Evolutionary conservation across 2,329 filamentous ascomycete species (phyloP), one percentile per base, ranked within the genome.

Genomic region (Dactylellina sp.): DNA sequence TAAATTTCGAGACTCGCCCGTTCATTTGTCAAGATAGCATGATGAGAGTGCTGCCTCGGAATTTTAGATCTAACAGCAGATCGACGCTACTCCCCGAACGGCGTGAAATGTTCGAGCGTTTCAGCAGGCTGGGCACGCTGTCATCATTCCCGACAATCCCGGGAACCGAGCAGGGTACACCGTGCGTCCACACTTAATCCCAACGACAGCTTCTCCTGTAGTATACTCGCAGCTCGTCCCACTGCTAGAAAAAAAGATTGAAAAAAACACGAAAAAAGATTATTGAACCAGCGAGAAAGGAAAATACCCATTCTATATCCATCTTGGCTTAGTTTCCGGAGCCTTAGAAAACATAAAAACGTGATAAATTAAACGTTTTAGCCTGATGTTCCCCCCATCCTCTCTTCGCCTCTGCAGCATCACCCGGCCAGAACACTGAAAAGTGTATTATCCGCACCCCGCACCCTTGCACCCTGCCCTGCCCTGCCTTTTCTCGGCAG

Each of bases 131-230:
- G 53, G 63, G 63, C 63, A 39, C 53, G 53, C 46, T 37, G 63
- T 53, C 46, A 59, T 47, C 64, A 18, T 70, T 68, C 64, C 64
- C 64, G 64, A 70, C 32, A 39, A 53, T 49, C 64, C 64, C 64
- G 64, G 64, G 57, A 53, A 47, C 24, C 32, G 35, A 40, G 11
- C 56, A 44, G 28, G 56, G 64, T 9, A 32, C 39, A 50, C 32
- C 3, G 18, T 52, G 44, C 32, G 7, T 59, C 63, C 63, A 68
- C 63, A 59, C 63, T 68, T 53, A 59, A 52, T 59, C 22, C 53
- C 37, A 22, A 68, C 63, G 42, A 68, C 63, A 65, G 28, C 63
- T 42, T 9, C 12, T 47, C 44, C n/a, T n/a, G n/a, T n/a, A n/a
- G n/a, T 18, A 37, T 24, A n/a, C 3, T 7, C 20, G 20, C 24